Percentiles rank a stretch among this genome's conserved stretches.
phyloP scores from a whole-genome alignment of 2,329 filamentous ascomycete species.

The Neonectria magnoliae region DNA sequence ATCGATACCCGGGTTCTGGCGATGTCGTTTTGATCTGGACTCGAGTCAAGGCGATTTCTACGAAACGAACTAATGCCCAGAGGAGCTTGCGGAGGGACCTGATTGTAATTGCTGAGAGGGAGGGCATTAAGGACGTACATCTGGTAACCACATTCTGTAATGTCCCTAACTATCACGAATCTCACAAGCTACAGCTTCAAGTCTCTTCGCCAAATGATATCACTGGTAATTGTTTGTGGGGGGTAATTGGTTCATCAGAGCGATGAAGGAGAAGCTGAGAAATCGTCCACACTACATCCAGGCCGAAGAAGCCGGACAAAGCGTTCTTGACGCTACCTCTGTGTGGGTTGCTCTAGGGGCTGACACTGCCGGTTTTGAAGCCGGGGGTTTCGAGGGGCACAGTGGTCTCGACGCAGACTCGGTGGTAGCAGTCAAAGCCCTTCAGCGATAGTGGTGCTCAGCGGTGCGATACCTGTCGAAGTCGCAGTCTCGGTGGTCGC shows the following conservation, averaged over 20 bases:
- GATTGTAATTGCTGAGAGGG: conserved; percentile 3
- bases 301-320: too few relatives aligned
- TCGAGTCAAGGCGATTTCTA: conserved; percentile 2
- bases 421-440: too few relatives aligned
- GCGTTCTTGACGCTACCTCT: too few relatives aligned
- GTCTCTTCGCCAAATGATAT: conserved; percentile 1
- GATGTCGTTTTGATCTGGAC: conserved; percentile 27
- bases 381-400: too few relatives aligned
- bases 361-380: too few relatives aligned
- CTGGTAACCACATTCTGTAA: conserved; percentile 8
- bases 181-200: conserved; percentile 10
- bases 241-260: background rate
- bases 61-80: conserved; percentile 15
- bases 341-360: too few relatives aligned
- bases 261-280: too few relatives aligned
- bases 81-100: conserved; percentile 16
- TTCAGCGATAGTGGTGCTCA: too few relatives aligned
- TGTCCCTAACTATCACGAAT: background rate
- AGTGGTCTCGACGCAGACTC: too few relatives aligned
- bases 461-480: too few relatives aligned
- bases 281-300: too few relatives aligned
- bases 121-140: background rate
- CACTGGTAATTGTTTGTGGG: background rate
- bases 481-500: too few relatives aligned
- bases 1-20: conserved; percentile 9